phyloP scores from a whole-genome alignment of 306 rosid species.

The Astragalus glycyphyllos region DNA sequence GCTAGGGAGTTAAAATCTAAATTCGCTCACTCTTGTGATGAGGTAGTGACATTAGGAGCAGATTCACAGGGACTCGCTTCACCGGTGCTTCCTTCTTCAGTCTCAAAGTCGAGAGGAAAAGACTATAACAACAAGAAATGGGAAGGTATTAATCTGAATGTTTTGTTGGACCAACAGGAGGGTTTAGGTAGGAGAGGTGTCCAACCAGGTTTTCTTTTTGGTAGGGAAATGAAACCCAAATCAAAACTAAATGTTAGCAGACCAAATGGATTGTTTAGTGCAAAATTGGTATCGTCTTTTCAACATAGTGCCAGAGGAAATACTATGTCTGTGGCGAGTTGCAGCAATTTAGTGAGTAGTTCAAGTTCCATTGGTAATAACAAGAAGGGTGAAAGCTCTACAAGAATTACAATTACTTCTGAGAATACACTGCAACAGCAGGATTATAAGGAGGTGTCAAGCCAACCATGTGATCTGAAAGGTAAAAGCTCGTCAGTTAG shows the following conservation, averaged over 20 bases:
- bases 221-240: conserved; percentile 51
- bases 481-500: conserved; percentile 43
- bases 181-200: conserved; percentile 46
- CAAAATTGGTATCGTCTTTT: conserved; percentile 43
- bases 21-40: conserved; percentile 59
- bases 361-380: conserved; percentile 47
- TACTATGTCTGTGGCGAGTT: conserved; percentile 35
- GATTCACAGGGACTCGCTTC: conserved; percentile 49
- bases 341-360: conserved; percentile 43
- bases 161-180: conserved; percentile 50
- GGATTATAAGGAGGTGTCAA: conserved; percentile 51
- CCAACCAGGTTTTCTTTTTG: conserved; percentile 41
- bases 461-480: conserved; percentile 44
- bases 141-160: conserved; percentile 49
- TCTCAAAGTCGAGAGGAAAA: conserved; percentile 82
- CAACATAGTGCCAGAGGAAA: conserved; percentile 47
- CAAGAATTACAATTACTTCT: conserved; percentile 55
- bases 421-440: conserved; percentile 50
- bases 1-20: conserved; percentile 63
- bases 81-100: conserved; percentile 66
- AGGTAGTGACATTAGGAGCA: conserved; percentile 39
- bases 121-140: conserved; percentile 61
- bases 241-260: conserved; percentile 39
- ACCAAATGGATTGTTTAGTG: conserved; percentile 45
- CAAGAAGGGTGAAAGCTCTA: conserved; percentile 43